Base-by-base conservation (phyloP, 2,329 filamentous ascomycete species). In the Lachnellula cervina region DNA sequence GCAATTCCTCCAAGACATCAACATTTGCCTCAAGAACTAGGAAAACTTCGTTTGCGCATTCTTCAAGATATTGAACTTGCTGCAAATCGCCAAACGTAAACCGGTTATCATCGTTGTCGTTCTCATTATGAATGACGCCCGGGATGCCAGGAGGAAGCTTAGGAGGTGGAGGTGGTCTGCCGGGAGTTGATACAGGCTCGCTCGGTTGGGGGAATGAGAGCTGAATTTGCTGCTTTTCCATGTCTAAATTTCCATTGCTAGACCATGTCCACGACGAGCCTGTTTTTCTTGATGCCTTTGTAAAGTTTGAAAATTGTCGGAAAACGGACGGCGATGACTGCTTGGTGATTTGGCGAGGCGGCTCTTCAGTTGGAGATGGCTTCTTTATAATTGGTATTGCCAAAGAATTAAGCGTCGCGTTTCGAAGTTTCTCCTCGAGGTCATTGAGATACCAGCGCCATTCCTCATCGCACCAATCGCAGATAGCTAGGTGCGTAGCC, bases 401-500 rank as follows among this genome's bases (percentile, higher is more conserved):
- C 17, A 55, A 21, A 17, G 52, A 21, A 6, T 35, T 46, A 17
- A 38, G 21, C 16, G 54, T 50, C 14, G 47, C 52, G 23, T 49
- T 32, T 32, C 70, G 68, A 17, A 72, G 52, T 16, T 42, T 43
- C 3, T 68, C 51, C 51, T 74, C 71, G 0, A 74, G 59, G 45
- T 62, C 62, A 25, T 69, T 70, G 14, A 74, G 67, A 52, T 72
- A 76, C 69, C 70, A 72, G 2, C 71, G 66, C 74, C 73, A 56
- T 37, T 73, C 69, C 51, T 75, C 72, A 2, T 59, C 62, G 1
- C 71, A 66, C 72, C 72, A 74, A 2, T 65, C 58, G 35, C 66
- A 68, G 4, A 72, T 38, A 1, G 72, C 46, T 1, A 70, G 50
- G 56, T 75, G 72, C 0, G 62, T 65, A 8, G 52, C 47, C 2